Base-by-base conservation (phyloP, 176 grass and related monocot species). In the Neostapfia colusana region DNA sequence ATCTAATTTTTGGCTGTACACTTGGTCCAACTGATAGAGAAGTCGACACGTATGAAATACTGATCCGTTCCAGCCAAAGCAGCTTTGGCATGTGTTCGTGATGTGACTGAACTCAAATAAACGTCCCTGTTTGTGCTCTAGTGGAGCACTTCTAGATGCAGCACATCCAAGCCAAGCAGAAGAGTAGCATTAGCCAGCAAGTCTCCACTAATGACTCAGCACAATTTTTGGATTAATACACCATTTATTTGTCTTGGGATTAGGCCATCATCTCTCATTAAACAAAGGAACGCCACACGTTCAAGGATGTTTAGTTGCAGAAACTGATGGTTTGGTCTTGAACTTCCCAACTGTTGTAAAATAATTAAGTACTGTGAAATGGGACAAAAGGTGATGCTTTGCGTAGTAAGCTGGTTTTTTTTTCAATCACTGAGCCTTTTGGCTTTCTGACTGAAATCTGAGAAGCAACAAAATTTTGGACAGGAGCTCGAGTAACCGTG, bases 171-270 rank as follows among this genome's bases (percentile, higher is more conserved):
- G 73, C 82, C 78, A 69, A 63, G 26, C 45, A 67, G 66, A 82
- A 46, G 16, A 79, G 82, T 45, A 78, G 61, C 67, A 85, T 82
- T 85, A 85, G 82, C 73, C 72, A 48, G 53, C 74, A 81, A 89
- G 87, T 23, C 78, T 89, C 83, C 73, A 89, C 87, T 89, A 82
- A 66, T 79, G 82, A 67, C 41, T 58, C 79, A 72, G 65, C 85
- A 41, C 49, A 74, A 73, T 63, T 43, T 17, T 73, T 48, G 25
- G 78, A 69, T 70, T 62, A 77, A 62, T 67, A 28, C 26, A 61
- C 73, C 46, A 77, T 65, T 72, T 78, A 9, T 63, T 71, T 77
- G 67, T 84, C 49, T 71, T 67, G 53, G 58, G 73, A 81, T 89
- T 81, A 65, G 78, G 67, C 27, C 66, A 66, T 66, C 79, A 26